A percentile compares a stretch with the other conserved stretches of the same genome.
phyloP scores from a whole-genome alignment of 2,329 filamentous ascomycete species.

The Ceratocystis ficicola region DNA sequence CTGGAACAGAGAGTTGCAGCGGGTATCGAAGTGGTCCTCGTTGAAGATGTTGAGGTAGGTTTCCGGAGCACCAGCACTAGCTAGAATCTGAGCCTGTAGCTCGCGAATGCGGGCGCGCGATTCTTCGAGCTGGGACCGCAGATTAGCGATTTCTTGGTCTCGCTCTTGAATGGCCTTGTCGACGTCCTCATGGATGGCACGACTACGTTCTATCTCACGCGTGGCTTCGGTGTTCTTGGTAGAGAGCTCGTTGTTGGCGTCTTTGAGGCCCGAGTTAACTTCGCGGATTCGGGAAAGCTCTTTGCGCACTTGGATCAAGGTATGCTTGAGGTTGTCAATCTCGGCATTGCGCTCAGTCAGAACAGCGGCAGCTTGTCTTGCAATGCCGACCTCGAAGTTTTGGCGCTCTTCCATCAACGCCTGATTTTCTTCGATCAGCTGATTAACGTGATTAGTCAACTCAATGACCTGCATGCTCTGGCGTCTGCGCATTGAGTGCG shows the following conservation, averaged over 20 bases:
- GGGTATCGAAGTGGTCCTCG: slow-evolving; percentile 89
- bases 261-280: slow-evolving; percentile 66
- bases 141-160: slow-evolving; percentile 66
- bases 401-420: slow-evolving; percentile 60
- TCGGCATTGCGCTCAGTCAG: slow-evolving; percentile 75
- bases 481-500: slow-evolving; percentile 88
- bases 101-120: slow-evolving; percentile 51
- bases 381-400: slow-evolving; percentile 53
- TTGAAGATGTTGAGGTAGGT: slow-evolving; percentile 69
- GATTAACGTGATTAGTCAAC: slow-evolving; percentile 73
- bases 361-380: slow-evolving; percentile 54
- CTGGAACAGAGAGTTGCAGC: slow-evolving; percentile 87
- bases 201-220: slow-evolving; percentile 57
- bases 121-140: slow-evolving; percentile 65
- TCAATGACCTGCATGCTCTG: slow-evolving; percentile 97
- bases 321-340: slow-evolving; percentile 68
- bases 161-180: slow-evolving; percentile 61
- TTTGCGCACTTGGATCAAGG: slow-evolving; percentile 65
- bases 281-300: slow-evolving; percentile 72
- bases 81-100: slow-evolving; percentile 43
- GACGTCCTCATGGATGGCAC: slow-evolving; percentile 45
- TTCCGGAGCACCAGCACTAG: slow-evolving; percentile 32
- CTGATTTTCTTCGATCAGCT: slow-evolving; percentile 74
- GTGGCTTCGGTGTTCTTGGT: slow-evolving; percentile 54
- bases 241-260: slow-evolving; percentile 64